Base-by-base conservation (phyloP, 139 green algal genomes). In the Monoraphidium neglectum region DNA sequence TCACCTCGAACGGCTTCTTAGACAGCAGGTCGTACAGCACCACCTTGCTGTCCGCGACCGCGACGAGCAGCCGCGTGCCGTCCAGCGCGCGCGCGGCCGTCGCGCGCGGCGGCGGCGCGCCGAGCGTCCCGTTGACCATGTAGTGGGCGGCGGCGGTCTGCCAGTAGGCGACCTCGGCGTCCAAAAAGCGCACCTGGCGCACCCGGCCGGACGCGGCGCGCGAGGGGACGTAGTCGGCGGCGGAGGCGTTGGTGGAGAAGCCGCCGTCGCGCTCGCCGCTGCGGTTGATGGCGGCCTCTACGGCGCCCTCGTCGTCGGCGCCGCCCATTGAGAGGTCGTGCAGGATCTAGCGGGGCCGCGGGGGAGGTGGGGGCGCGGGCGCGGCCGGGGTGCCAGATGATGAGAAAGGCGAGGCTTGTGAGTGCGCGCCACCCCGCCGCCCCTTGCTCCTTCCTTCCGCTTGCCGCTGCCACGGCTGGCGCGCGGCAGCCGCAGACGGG, bases 41-140 rank as follows among this genome's bases (percentile, higher is more conserved):
- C 63, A 87, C 32, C 76, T 88, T 88, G 68, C 43, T 54, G 56
- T 90, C 86, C 69, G 80, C 85, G 6, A 83, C 82, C 0, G 87
- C 38, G 30, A 87, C 68, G 46, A 90, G 63, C 75, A 88, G 74
- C 78, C 86, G 63, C 18, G 73, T 73, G 24, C 73, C 73, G 30
- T 79, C 73, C 30, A 79, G 51, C 33, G 73, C 73, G 24, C 73
- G 73, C 62, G 73, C 64, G 24, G 65, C 72, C 13, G n/a, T 30
- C 18, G 73, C 73, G 18, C 36, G 53, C 15, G 62, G 73, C 10
- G 47, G 30, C 35, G 66, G 61, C 18, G 62, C 72, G 12, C 8
- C 43, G 51, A 43, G 54, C 49, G 35, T 79, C 62, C 73, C 73
- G 46, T 79, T 79, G 63, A 79, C 73, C 32, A 67, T 70, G 65